Evolutionary conservation across 257 asterid genomes (phyloP), one percentile per base, ranked within the genome.

Genomic region (Ehretia macrophylla): DNA sequence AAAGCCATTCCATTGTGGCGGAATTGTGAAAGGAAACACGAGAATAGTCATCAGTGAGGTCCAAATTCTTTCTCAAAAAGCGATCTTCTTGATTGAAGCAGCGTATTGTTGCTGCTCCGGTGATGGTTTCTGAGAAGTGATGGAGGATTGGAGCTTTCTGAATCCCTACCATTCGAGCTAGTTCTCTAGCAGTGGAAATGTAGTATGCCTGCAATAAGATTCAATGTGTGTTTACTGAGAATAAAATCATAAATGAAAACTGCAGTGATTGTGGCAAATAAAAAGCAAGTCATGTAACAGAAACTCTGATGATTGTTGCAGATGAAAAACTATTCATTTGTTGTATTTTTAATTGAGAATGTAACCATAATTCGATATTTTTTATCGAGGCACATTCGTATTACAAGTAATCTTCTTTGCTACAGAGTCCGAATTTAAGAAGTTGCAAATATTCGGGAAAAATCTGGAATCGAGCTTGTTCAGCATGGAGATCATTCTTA

Each of bases 1-100:
- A 83, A 16, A 88, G 87, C 97, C 97, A 88, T 59, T 88, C 97
- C 94, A 88, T 88, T 14, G 95, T 76, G 2, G 91, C 88, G 8
- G 84, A 75, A 68, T 86, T 88, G 72, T 79, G 70, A 55, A 88
- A 88, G 57, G 85, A 74, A 49, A 82, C 91, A 13, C 89, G 85
- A 56, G 97, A 86, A 68, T 88, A 88, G 32, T 80, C 76, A 68
- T 88, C 87, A 6, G 82, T 71, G 60, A 82, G 88, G 6, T 65
- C 62, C 17, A 75, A 50, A 48, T 59, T 86, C 67, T 49, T 84
- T 37, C 71, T 59, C 65, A 76, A 70, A 67, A 86, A 88, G 6
- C 91, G 84, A 56, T 52, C 66, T 58, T 80, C 85, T 62, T 88
- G 95, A 58, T 77, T 75, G 79, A 88, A 88, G 75, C 94, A 77